A percentile compares a stretch with the other conserved stretches of the same genome.
Evolutionary conservation across 2,329 filamentous ascomycete genomes (phyloP).

Genomic region (Botrytis fragariae): DNA sequence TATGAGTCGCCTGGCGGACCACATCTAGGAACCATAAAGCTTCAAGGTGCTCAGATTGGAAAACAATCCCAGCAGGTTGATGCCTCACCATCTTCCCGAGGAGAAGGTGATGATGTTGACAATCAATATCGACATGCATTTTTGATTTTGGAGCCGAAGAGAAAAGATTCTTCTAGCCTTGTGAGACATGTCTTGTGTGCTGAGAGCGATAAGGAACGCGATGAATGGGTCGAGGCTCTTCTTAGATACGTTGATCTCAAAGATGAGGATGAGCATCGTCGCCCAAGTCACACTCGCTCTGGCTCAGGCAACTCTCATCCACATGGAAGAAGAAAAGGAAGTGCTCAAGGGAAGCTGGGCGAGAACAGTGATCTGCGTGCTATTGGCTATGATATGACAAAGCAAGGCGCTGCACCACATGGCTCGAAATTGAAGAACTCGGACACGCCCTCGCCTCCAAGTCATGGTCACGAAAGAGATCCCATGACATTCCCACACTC

Average conservation of each 20-base stretch:
- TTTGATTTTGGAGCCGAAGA: conserved; percentile 90
- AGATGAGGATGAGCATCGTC: conserved; percentile 59
- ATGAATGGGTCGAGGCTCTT: conserved; percentile 88
- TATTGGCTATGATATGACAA: conserved; percentile 41
- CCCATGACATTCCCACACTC: conserved; percentile 33
- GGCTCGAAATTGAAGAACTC: conserved; percentile 36
- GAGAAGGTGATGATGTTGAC: conserved; percentile 69
- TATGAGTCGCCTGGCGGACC: conserved; percentile 88
- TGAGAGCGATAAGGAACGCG: conserved; percentile 88
- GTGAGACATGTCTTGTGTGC: conserved; percentile 94
- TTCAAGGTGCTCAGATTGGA: conserved; percentile 87
- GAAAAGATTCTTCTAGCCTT: conserved; percentile 83
- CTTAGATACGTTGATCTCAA: conserved; percentile 82
- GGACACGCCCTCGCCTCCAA: conserved; percentile 36
- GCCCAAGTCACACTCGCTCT: conserved; percentile 44
- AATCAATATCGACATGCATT: conserved; percentile 98
- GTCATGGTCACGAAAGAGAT: conserved; percentile 34
- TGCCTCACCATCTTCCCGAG: conserved; percentile 59
- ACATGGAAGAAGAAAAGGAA: conserved; percentile 48
- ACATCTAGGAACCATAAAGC: conserved; percentile 89
- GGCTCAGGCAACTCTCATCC: conserved; percentile 40
- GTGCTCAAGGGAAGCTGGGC: conserved; percentile 38
- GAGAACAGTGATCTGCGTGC: conserved; percentile 41
- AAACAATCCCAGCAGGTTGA: conserved; percentile 70
- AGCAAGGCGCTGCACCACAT: conserved; percentile 39